Evolutionary conservation across 2,329 filamentous ascomycete genomes (phyloP), one percentile per base, ranked within the genome.

Genomic region (Didymella sp.): DNA sequence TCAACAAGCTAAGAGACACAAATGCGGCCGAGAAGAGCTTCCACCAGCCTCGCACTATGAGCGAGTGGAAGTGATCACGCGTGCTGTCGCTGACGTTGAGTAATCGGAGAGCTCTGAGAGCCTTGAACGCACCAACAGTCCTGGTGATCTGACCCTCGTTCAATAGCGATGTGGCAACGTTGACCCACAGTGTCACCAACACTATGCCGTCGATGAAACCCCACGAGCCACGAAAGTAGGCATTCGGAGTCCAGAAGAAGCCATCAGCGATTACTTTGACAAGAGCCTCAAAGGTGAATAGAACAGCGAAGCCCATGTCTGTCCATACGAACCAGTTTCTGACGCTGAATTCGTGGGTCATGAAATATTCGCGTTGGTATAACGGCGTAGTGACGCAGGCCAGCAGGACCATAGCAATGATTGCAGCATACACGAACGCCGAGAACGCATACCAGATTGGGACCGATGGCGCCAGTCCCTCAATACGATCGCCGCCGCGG

Each of bases 211-310:
- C 95, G 63, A 99, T 97, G 60, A 96, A 88, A 6, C 95, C 96
- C 95, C 95, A 99, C 0, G 93, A 94, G 71, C 94, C 94, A 68
- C 95, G 88, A 74, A 97, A 92, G 73, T 96, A 99, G 2, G 96
- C 96, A 76, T 99, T 97, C 0, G 95, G 95, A 0, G 95, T 97
- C 86, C 91, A 98, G 74, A 97, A 90, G 68, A 96, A 90, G 7
- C 95, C 95, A 78, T 99, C 95, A 0, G 95, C 95, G 67, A 99
- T 87, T 52, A 96, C 88, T 75, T 99, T 99, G 78, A 99, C 93
- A 6, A 87, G 70, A 0, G 93, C 92, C 76, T 99, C 95, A 6
- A 91, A 72, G 0, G 89, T 90, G 78, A 99, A 99, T 13, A 99
- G 77, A 1, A 89, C 76, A 2, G 94, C 92, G 73, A 99, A 99